Evolutionary conservation across 306 rosid species (phyloP).

Genomic region (Oemleria cerasiformis): DNA sequence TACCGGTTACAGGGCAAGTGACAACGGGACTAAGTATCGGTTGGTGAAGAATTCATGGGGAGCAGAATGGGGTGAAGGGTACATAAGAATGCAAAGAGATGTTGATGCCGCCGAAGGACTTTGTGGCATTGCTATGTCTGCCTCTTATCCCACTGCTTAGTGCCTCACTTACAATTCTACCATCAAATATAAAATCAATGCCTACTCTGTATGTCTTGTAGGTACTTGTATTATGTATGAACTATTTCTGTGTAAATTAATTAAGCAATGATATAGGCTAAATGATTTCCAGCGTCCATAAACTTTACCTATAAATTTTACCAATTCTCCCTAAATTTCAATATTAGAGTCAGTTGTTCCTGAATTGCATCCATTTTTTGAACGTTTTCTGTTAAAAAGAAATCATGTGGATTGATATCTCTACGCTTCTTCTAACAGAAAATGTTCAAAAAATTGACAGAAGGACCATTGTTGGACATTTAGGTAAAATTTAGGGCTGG

Average conservation of each 20-base stretch:
- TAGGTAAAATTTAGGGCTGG: too few species aligned
- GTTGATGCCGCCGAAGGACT: background rate
- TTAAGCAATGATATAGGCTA: too few species aligned
- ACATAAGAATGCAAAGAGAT: constrained; percentile 31
- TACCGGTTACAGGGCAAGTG: constrained; percentile 34
- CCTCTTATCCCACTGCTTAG: background rate
- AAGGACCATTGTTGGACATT: too few species aligned
- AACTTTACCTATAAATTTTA: too few species aligned
- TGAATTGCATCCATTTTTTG: too few species aligned
- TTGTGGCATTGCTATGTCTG: background rate
- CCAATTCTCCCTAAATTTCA: too few species aligned
- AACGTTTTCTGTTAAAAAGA: too few species aligned
- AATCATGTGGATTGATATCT: too few species aligned
- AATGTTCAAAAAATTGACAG: too few species aligned
- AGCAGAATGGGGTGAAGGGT: constrained; percentile 42
- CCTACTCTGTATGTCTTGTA: background rate
- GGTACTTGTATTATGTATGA: background rate
- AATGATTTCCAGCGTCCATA: too few species aligned
- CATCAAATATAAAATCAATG: background rate
- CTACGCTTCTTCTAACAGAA: too few species aligned
- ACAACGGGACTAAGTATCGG: constrained; percentile 40
- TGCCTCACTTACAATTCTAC: background rate
- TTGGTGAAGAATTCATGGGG: constrained; percentile 54
- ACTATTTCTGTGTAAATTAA: background rate
- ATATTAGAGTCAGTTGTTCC: too few species aligned